These are phyloP conservation scores for Cladosporium cucumerinum DNA, from an alignment of 2,329 filamentous ascomycete species.

Conservation along the genomic window DNA sequence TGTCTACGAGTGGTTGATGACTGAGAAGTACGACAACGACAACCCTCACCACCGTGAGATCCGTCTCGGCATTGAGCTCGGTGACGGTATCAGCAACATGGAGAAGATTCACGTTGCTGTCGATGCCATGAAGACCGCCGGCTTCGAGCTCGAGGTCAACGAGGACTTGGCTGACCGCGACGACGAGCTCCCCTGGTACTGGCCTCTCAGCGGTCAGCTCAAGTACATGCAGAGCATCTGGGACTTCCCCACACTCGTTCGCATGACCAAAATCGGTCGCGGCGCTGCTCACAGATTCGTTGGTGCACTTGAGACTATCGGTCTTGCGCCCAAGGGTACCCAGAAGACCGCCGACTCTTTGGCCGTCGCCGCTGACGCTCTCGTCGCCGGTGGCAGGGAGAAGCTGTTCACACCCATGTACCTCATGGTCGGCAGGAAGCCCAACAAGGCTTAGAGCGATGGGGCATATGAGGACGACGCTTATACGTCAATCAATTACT, in stretches of 20 bases:
- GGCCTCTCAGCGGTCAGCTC: slow-evolving; percentile 80
- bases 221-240: slow-evolving; percentile 75
- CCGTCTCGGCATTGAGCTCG: slow-evolving; percentile 89
- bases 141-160: slow-evolving; percentile 77
- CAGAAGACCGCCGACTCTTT: slow-evolving; percentile 94
- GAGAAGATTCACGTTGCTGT: slow-evolving; percentile 79
- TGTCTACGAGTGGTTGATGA: slow-evolving; percentile 99
- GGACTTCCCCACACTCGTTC: slow-evolving; percentile 77
- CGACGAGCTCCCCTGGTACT: slow-evolving; percentile 86
- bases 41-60: slow-evolving; percentile 85
- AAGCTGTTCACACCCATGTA: slow-evolving; percentile 99
- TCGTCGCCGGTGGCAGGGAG: slow-evolving; percentile 81
- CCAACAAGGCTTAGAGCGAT: slow-evolving; percentile 35
- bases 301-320: slow-evolving; percentile 69
- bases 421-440: slow-evolving; percentile 90
- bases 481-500: background rate
- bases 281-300: slow-evolving; percentile 71
- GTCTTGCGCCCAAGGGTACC: slow-evolving; percentile 75
- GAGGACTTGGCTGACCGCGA: slow-evolving; percentile 80
- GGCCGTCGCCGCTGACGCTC: slow-evolving; percentile 73
- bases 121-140: slow-evolving; percentile 78
- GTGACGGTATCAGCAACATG: slow-evolving; percentile 98
- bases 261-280: slow-evolving; percentile 85
- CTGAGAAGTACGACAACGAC: slow-evolving; percentile 85
- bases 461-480: background rate